These are phyloP conservation scores for Trichodelitschia bisporula DNA, from an alignment of 495 filamentous ascomycete species.

Conservation along the genomic window DNA sequence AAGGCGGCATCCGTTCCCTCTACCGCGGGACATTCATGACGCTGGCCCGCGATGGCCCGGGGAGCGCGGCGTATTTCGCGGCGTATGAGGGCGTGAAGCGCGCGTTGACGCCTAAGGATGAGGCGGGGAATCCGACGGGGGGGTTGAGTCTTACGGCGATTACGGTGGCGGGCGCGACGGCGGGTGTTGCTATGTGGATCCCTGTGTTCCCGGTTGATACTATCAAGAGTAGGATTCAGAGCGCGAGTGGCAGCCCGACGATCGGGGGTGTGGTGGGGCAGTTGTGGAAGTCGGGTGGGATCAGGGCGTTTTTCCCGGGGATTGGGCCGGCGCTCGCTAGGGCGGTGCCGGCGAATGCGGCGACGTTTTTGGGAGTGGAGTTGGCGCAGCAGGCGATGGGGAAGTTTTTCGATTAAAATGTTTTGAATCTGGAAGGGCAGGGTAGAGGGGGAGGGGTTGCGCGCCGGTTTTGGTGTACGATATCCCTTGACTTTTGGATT, in stretches of 20 bases:
- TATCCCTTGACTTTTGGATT: background rate
- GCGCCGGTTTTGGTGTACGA: background rate
- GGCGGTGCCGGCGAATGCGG: slow-evolving; percentile 87
- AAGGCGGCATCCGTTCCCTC: slow-evolving; percentile 72
- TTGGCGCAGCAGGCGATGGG: slow-evolving; percentile 18
- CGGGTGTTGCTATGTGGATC: slow-evolving; percentile 97
- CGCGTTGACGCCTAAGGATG: slow-evolving; percentile 62
- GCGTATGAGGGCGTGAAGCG: slow-evolving; percentile 92
- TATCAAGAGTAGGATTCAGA: slow-evolving; percentile 83
- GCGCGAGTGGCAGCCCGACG: slow-evolving; percentile 64
- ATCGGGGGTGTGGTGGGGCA: slow-evolving; percentile 56
- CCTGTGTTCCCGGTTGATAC: slow-evolving; percentile 96
- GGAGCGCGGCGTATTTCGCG: slow-evolving; percentile 86
- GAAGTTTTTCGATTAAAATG: slow-evolving; percentile 12
- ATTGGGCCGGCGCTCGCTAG: slow-evolving; percentile 80
- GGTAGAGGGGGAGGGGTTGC: background rate
- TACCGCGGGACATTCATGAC: slow-evolving; percentile 83
- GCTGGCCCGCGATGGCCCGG: slow-evolving; percentile 78
- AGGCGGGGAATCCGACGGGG: slow-evolving; percentile 40
- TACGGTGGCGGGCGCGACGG: slow-evolving; percentile 65
- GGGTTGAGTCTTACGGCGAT: slow-evolving; percentile 61
- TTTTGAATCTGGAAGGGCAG: background rate
- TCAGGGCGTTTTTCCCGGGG: slow-evolving; percentile 93
- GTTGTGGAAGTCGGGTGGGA: slow-evolving; percentile 54
- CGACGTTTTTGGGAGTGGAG: slow-evolving; percentile 28